Evolutionary conservation across 768 basidiomycete genomes (phyloP).

Genomic region (Gloeophyllum trabeum): DNA sequence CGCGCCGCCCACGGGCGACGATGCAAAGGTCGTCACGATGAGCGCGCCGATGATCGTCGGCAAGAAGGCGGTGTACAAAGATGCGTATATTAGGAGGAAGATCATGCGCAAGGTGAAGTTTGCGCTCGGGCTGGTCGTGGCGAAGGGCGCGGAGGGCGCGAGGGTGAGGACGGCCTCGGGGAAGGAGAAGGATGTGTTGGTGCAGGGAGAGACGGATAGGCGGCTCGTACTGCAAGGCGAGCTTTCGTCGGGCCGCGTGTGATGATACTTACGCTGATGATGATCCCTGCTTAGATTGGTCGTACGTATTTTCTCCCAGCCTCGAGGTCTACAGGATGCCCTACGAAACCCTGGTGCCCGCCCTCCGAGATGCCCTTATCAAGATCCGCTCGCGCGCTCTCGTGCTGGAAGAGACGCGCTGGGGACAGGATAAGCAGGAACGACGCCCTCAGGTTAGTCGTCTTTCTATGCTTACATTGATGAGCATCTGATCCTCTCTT

Average conservation of each 20-base stretch:
- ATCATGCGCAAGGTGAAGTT: slow-evolving; percentile 25
- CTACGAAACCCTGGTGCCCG: slow-evolving; percentile 25
- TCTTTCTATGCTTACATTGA: too few relatives aligned
- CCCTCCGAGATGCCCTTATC: slow-evolving; percentile 20
- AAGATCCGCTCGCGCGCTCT: slow-evolving; percentile 6
- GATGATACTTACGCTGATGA: background rate
- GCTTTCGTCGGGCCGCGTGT: too few relatives aligned
- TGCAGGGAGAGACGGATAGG: too few relatives aligned
- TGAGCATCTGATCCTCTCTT: too few relatives aligned
- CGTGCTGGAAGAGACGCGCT: slow-evolving; percentile 6
- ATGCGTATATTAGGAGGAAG: slow-evolving; percentile 18
- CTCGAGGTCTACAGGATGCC: slow-evolving; percentile 32
- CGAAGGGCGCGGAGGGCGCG: slow-evolving; percentile 25
- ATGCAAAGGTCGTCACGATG: slow-evolving; percentile 18
- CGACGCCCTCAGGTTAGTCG: too few relatives aligned
- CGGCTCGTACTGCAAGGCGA: too few relatives aligned
- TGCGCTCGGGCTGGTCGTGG: slow-evolving; percentile 27
- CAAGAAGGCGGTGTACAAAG: slow-evolving; percentile 23
- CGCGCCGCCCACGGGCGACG: slow-evolving; percentile 9
- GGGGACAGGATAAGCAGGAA: too few relatives aligned
- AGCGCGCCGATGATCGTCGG: slow-evolving; percentile 23
- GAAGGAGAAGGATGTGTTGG: slow-evolving; percentile 2
- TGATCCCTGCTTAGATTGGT: slow-evolving; percentile 27
- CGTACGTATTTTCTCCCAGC: slow-evolving; percentile 30
- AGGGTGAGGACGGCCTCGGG: background rate